Evolutionary conservation across 139 green algal species (phyloP).

Genomic region (Coelastrella sp.): DNA sequence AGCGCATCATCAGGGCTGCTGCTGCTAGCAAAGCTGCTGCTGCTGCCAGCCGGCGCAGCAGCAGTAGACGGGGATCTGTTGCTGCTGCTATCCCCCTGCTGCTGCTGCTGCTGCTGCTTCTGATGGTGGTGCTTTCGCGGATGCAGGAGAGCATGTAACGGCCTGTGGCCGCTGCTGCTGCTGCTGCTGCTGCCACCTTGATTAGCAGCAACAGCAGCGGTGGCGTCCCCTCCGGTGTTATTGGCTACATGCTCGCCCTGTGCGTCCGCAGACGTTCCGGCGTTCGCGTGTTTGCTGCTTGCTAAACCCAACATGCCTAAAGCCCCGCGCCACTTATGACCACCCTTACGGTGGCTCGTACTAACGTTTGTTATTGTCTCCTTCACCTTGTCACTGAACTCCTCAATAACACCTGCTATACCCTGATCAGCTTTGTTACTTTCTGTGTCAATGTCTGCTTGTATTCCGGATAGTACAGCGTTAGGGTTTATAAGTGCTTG

Average conservation of each 20-base stretch:
- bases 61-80: background rate
- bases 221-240: background rate
- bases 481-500: background rate
- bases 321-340: background rate
- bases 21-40: background rate
- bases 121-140: background rate
- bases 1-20: background rate
- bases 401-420: background rate
- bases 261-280: slow-evolving; percentile 10
- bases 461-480: background rate
- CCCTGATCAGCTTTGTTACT: background rate
- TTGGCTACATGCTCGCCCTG: background rate
- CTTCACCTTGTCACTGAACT: background rate
- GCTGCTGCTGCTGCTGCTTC: slow-evolving; percentile 7
- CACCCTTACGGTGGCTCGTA: background rate
- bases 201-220: background rate
- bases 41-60: background rate
- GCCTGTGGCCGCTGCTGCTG: background rate
- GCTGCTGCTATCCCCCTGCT: background rate
- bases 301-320: background rate
- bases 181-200: background rate
- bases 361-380: background rate
- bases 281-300: background rate
- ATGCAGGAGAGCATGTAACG: background rate
- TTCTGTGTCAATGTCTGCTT: background rate